Conservation (phyloP, 2,329 filamentous ascomycete species). For the Blastomyces emzantsi region DNA sequence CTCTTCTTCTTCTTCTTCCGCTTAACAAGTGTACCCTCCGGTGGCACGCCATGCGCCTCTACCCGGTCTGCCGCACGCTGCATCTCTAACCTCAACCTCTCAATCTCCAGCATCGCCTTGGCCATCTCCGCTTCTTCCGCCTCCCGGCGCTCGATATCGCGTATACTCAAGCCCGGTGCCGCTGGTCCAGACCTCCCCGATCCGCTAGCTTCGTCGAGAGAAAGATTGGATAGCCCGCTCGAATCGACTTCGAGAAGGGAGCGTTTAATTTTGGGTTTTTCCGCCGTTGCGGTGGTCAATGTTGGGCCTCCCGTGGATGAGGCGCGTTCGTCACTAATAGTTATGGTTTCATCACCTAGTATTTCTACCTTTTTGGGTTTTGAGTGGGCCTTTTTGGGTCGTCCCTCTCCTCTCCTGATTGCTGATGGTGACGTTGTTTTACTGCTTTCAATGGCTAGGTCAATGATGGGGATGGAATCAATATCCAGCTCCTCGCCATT, state of each 20-base stretch:
- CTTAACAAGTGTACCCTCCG: slow-evolving; percentile 39
- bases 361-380: slow-evolving; percentile 56
- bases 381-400: slow-evolving; percentile 29
- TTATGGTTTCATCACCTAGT: slow-evolving; percentile 64
- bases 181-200: slow-evolving; percentile 11
- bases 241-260: slow-evolving; percentile 77
- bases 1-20: slow-evolving; percentile 51
- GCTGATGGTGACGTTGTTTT: slow-evolving; percentile 16
- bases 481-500: slow-evolving; percentile 78
- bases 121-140: slow-evolving; percentile 83
- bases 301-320: slow-evolving; percentile 49
- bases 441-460: slow-evolving; percentile 64
- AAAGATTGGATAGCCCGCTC: slow-evolving; percentile 65
- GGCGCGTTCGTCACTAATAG: slow-evolving; percentile 31
- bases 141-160: slow-evolving; percentile 58
- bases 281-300: slow-evolving; percentile 26
- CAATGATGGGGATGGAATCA: slow-evolving; percentile 92
- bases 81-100: slow-evolving; percentile 80
- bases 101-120: slow-evolving; percentile 78
- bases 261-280: slow-evolving; percentile 44
- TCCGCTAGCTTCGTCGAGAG: slow-evolving; percentile 48
- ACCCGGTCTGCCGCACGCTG: slow-evolving; percentile 42
- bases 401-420: slow-evolving; percentile 16
- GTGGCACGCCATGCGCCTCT: slow-evolving; percentile 36
- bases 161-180: slow-evolving; percentile 20